Conservation (phyloP, 2,329 filamentous ascomycete genomes). For the Fusarium mangiferae region DNA sequence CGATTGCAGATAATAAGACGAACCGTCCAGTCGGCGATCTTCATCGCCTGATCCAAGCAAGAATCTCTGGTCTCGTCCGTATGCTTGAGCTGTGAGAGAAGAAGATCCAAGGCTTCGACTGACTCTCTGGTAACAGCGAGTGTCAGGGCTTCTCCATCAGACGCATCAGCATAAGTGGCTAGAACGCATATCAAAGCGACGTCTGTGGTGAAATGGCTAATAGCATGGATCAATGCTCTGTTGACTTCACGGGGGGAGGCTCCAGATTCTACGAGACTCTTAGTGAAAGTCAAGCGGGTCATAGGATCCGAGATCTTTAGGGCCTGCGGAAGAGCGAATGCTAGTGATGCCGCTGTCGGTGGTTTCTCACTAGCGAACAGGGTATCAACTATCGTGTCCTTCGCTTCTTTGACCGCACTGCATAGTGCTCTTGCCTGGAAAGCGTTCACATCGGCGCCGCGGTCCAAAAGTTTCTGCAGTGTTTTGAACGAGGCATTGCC, state of each 20-base stretch:
- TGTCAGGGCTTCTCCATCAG: slow-evolving; percentile 60
- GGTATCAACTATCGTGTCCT: slow-evolving; percentile 59
- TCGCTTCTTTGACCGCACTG: slow-evolving; percentile 59
- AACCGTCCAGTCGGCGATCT: slow-evolving; percentile 51
- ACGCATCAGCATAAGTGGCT: slow-evolving; percentile 58
- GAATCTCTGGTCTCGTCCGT: slow-evolving; percentile 51
- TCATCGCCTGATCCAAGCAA: slow-evolving; percentile 57
- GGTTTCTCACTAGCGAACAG: slow-evolving; percentile 53
- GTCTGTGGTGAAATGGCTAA: slow-evolving; percentile 60
- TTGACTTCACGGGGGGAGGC: slow-evolving; percentile 61
- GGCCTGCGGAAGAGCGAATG: slow-evolving; percentile 62
- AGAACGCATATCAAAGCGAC: slow-evolving; percentile 59
- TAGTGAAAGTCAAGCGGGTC: slow-evolving; percentile 62
- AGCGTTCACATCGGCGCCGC: slow-evolving; percentile 66
- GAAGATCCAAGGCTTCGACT: slow-evolving; percentile 57
- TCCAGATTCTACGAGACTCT: slow-evolving; percentile 61
- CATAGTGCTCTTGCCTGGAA: slow-evolving; percentile 63
- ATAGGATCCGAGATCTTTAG: slow-evolving; percentile 62
- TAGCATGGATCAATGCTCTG: slow-evolving; percentile 62
- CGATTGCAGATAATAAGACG: slow-evolving; percentile 57
- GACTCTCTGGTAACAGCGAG: slow-evolving; percentile 59
- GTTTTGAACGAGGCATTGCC: slow-evolving; percentile 55
- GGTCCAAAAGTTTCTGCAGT: slow-evolving; percentile 58
- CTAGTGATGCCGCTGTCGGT: slow-evolving; percentile 57
- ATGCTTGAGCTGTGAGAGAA: slow-evolving; percentile 54